A percentile compares a stretch with the other conserved stretches of the same genome.
Conservation (phyloP, 2,329 filamentous ascomycete genomes). For the Fusarium buharicum region DNA sequence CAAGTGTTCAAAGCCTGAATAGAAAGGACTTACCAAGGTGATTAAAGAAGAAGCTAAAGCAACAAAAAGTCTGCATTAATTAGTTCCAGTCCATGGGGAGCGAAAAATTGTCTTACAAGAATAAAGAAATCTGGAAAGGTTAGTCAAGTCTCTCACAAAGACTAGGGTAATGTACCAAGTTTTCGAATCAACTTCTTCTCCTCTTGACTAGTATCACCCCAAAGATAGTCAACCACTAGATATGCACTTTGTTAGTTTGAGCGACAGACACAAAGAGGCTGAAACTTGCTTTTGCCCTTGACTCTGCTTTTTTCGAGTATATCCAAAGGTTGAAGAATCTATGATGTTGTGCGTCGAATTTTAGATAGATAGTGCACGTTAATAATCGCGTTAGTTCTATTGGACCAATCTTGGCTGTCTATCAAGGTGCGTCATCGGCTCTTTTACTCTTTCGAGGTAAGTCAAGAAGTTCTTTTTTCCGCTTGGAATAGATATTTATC, state of each 20-base stretch:
- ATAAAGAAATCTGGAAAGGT: slow-evolving; percentile 47
- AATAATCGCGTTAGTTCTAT: slow-evolving; percentile 20
- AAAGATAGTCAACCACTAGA: slow-evolving; percentile 27
- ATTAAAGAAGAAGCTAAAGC: slow-evolving; percentile 36
- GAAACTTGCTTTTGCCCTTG: neutral
- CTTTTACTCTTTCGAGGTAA: neutral
- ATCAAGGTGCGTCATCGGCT: slow-evolving; percentile 15
- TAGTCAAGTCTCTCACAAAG: accelerated
- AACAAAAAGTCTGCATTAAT: slow-evolving; percentile 12
- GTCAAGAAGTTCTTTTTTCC: neutral
- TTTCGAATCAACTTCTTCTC: slow-evolving; percentile 35
- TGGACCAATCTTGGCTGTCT: neutral
- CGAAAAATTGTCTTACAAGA: slow-evolving; percentile 25
- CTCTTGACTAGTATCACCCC: slow-evolving; percentile 31
- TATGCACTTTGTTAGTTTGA: neutral
- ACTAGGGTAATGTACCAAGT: slow-evolving; percentile 6
- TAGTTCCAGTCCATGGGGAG: accelerated
- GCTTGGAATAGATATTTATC: neutral
- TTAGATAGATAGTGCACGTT: neutral
- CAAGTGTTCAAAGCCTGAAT: accelerated
- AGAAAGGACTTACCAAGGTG: slow-evolving; percentile 1
- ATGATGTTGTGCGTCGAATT: neutral
- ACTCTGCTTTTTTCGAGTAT: neutral
- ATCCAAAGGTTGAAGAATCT: neutral
- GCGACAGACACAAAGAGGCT: neutral